Evolutionary conservation across 345 rosid genomes (phyloP), one percentile per base, ranked within the genome.

Genomic region (Theobroma cacao): DNA sequence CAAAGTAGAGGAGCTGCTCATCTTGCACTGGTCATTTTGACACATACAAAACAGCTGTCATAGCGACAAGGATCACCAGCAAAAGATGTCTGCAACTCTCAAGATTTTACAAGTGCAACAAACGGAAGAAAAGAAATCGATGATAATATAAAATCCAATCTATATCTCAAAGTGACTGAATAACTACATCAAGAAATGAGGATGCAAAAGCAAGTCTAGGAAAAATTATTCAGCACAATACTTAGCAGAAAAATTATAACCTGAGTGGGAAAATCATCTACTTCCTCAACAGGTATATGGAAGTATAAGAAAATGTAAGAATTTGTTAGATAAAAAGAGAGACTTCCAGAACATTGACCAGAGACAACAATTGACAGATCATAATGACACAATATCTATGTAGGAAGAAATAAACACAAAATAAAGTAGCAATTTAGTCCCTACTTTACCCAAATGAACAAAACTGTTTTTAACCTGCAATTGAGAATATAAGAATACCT

Each of bases 11-110:
- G 66, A 75, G 33, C 50, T 24, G 78, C 73, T 79, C 79, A 26
- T 72, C 84, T 77, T 61, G 79, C 63, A 47, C 58, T 69, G 53
- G 53, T 59, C 14, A 68, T 75, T 59, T 78, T 52, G 63, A 75
- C 64, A 75, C 75, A 10, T 33, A 38, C 7, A 20, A 76, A 48
- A 75, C 82, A 66, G 79, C 77, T 66, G 74, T 78, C 76, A 75
- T 14, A 62, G 59, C 74, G 47, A 69, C 24, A 70, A 47, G 59
- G 75, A 55, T 55, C 77, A 75, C 77, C 82, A 58, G 45, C 64
- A 64, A 74, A 78, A 72, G 45, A 80, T 30, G 55, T 83, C 83
- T 79, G 85, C 88, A 79, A 75, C 77, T 77, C 74, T 61, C 76
- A 38, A 68, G 80, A 72, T 82, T 75, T 67, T 55, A 73, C 60